Evolutionary conservation across 2,329 filamentous ascomycete genomes (phyloP).

Genomic region (Fusarium sp.): DNA sequence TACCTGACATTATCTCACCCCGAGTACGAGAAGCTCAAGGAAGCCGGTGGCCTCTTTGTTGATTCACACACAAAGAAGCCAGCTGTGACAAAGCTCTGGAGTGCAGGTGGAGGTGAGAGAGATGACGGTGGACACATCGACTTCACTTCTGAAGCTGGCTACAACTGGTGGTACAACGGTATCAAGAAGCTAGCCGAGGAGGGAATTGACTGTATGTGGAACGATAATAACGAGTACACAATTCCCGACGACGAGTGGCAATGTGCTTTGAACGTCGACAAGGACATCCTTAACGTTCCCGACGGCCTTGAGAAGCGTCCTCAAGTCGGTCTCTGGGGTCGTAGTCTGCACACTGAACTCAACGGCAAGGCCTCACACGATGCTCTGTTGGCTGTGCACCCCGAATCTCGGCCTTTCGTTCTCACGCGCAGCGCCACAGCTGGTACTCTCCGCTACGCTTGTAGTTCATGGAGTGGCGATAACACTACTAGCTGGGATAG

Average conservation of each 20-base stretch:
- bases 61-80: slow-evolving; percentile 65
- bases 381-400: slow-evolving; percentile 69
- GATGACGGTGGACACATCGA: slow-evolving; percentile 79
- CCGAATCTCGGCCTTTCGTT: slow-evolving; percentile 73
- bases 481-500: slow-evolving; percentile 80
- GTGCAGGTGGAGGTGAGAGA: slow-evolving; percentile 76
- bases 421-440: slow-evolving; percentile 78
- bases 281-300: slow-evolving; percentile 52
- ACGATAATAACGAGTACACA: slow-evolving; percentile 83
- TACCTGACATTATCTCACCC: slow-evolving; percentile 77
- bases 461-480: slow-evolving; percentile 80
- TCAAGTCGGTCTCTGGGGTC: slow-evolving; percentile 75
- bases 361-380: slow-evolving; percentile 79
- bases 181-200: slow-evolving; percentile 70
- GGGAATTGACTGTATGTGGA: slow-evolving; percentile 82
- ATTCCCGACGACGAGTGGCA: slow-evolving; percentile 75
- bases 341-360: slow-evolving; percentile 76
- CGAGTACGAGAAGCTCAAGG: slow-evolving; percentile 71
- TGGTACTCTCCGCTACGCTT: slow-evolving; percentile 76
- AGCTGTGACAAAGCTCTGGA: slow-evolving; percentile 75
- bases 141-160: slow-evolving; percentile 75
- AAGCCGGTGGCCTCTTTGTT: slow-evolving; percentile 71
- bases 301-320: slow-evolving; percentile 56
- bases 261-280: slow-evolving; percentile 63
- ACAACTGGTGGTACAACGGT: slow-evolving; percentile 78